These are phyloP conservation scores for Jamesozyma gamospora DNA, from an alignment of 805 yeast species.

Conservation along the genomic window DNA sequence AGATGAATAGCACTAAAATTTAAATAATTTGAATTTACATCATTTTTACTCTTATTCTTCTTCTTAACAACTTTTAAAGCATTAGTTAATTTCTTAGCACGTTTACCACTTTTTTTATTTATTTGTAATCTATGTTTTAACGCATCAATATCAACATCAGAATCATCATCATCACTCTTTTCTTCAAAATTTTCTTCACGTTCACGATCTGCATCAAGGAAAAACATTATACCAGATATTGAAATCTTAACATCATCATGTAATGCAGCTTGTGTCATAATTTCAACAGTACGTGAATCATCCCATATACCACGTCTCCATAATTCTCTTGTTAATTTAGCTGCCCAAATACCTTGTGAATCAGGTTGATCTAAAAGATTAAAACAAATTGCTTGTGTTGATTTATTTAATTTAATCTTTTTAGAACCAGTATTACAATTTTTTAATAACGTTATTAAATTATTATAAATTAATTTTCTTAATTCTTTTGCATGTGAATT, in stretches of 20 bases:
- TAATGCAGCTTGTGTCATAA: slow-evolving; percentile 91
- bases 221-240: slow-evolving; percentile 80
- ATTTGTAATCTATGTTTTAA: slow-evolving; percentile 73
- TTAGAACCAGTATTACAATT: slow-evolving; percentile 80
- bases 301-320: slow-evolving; percentile 99
- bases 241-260: slow-evolving; percentile 83
- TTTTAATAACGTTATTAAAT: slow-evolving; percentile 69
- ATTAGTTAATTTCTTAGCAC: slow-evolving; percentile 67
- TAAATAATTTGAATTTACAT: slow-evolving; percentile 39
- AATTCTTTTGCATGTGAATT: slow-evolving; percentile 67
- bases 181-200: slow-evolving; percentile 70
- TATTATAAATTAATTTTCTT: slow-evolving; percentile 71
- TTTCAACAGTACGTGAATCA: slow-evolving; percentile 91
- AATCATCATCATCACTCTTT: slow-evolving; percentile 61
- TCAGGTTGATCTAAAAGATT: slow-evolving; percentile 72
- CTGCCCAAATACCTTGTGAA: slow-evolving; percentile 90
- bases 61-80: slow-evolving; percentile 65
- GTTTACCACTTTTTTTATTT: slow-evolving; percentile 71
- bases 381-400: slow-evolving; percentile 87
- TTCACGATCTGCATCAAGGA: slow-evolving; percentile 83
- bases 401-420: slow-evolving; percentile 79
- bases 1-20: slow-evolving; percentile 93
- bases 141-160: slow-evolving; percentile 61
- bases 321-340: slow-evolving; percentile 84
- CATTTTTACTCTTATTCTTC: slow-evolving; percentile 48